These are phyloP conservation scores for Sugiyamaella japonica DNA, from an alignment of 1,139 yeast genomes.

Conservation along the genomic window DNA sequence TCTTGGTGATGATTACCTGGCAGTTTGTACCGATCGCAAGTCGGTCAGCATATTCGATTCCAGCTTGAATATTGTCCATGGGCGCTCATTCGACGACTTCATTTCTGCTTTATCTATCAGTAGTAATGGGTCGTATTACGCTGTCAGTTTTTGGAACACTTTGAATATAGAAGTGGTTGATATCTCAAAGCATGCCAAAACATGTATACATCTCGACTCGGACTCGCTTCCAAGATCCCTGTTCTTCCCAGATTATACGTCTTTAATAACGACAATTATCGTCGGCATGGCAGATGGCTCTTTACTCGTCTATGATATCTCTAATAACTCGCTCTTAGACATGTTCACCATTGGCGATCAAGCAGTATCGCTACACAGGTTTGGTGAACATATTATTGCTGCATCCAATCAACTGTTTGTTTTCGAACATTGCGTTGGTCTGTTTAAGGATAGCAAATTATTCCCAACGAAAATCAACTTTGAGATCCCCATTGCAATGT, in stretches of 20 bases:
- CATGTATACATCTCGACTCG: neutral
- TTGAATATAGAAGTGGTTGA: slow-evolving; percentile 3
- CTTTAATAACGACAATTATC: neutral
- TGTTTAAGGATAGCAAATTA: neutral
- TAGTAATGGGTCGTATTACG: neutral
- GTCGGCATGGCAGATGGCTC: slow-evolving; percentile 18
- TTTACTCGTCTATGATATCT: neutral
- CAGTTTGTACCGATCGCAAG: slow-evolving; percentile 2
- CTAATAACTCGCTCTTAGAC: neutral
- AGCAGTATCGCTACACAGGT: neutral
- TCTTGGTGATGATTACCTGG: neutral
- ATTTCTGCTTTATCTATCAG: slow-evolving; percentile 12
- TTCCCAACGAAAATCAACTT: slow-evolving; percentile 3
- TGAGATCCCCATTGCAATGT: slow-evolving; percentile 6
- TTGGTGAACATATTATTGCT: neutral
- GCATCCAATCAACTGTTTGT: slow-evolving; percentile 5
- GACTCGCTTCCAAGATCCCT: slow-evolving; percentile 10
- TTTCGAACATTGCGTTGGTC: neutral
- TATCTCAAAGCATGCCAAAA: neutral
- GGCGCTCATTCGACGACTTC: slow-evolving; percentile 3
- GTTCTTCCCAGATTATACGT: neutral
- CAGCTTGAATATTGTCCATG: neutral
- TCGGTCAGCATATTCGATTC: slow-evolving; percentile 10
- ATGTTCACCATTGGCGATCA: slow-evolving; percentile 9
- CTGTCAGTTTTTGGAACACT: slow-evolving; percentile 14